Evolutionary conservation across 179 eudicot genomes (phyloP), one percentile per base, ranked within the genome.

Genomic region (Silene noctiflora): DNA sequence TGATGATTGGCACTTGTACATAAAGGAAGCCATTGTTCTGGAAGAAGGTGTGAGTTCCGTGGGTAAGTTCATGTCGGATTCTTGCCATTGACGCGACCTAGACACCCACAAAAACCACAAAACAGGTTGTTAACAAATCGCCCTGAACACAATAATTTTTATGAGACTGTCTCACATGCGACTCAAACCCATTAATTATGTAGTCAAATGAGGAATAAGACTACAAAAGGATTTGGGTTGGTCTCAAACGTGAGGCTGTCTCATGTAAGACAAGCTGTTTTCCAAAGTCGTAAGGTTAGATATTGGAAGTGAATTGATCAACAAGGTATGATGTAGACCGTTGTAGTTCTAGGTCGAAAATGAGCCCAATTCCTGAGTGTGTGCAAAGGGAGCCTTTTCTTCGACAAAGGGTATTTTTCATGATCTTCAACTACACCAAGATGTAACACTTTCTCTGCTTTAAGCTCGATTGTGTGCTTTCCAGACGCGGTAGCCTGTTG

Each of bases 311-410:
- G n/a, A n/a, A n/a, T n/a, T n/a, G n/a, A n/a, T n/a, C n/a, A n/a
- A n/a, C n/a, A n/a, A n/a, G n/a, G n/a, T n/a, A n/a, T 35, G 42
- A 35, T 35, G 0, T 5, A 35, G 46, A 94, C 97, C 74, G 96
- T 94, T 13, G 92, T 94, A 71, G 98, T 94, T 19, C 98, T 84
- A 25, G 98, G 94, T 12, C 96, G 90, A 76, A 94, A 89, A 35
- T 92, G 97, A 24, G 97, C 78, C 81, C 84, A 86, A 79, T 91
- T 87, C 70, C 96, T 81, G 69, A 94, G 69, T 39, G 66, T 70
- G 60, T 91, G 90, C 73, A 94, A 75, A 46, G 96, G 96, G 39
- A 94, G 81, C 66, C 92, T 83, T 67, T 86, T 92, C 94, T 88
- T 94, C 0, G 97, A 87, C 24, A 92, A 85, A 1, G 98, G 98